phyloP scores from a whole-genome alignment of 345 rosid species.

The Erodium maritimum region DNA sequence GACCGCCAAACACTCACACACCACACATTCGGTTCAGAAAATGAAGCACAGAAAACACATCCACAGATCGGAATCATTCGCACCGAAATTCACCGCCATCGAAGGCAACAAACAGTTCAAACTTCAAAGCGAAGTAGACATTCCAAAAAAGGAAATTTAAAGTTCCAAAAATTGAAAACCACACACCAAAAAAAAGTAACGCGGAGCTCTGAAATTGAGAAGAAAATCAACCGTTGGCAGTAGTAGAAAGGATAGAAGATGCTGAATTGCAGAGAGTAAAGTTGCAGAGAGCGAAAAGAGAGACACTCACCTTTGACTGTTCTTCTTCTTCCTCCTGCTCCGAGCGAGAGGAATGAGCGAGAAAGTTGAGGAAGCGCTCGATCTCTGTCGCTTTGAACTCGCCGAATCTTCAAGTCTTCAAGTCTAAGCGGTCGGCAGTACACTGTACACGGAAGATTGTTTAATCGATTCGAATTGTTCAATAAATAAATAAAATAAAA shows the following conservation, averaged over 20 bases:
- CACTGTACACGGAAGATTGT: neutral
- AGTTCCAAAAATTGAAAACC: neutral
- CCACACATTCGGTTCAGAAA: neutral
- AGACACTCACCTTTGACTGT: neutral
- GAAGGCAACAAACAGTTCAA: neutral
- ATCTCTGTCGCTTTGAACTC: slow-evolving; percentile 10
- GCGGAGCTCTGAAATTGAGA: neutral
- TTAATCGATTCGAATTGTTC: neutral
- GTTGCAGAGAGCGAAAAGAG: slow-evolving; percentile 2
- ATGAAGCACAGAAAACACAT: neutral
- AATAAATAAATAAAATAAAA: too few relatives aligned
- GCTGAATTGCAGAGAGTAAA: slow-evolving; percentile 1
- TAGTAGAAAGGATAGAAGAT: neutral
- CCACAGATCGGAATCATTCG: neutral
- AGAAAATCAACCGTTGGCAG: neutral
- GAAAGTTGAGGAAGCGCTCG: neutral
- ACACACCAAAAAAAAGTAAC: neutral
- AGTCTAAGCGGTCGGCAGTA: neutral
- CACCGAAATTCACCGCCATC: neutral
- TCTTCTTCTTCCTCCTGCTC: neutral
- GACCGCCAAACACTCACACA: neutral
- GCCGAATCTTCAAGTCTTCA: neutral
- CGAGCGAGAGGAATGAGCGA: neutral
- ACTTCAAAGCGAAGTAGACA: neutral
- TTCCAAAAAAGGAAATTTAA: neutral